Conservation (phyloP, 441 rosid species). For the Hura crepitans region DNA sequence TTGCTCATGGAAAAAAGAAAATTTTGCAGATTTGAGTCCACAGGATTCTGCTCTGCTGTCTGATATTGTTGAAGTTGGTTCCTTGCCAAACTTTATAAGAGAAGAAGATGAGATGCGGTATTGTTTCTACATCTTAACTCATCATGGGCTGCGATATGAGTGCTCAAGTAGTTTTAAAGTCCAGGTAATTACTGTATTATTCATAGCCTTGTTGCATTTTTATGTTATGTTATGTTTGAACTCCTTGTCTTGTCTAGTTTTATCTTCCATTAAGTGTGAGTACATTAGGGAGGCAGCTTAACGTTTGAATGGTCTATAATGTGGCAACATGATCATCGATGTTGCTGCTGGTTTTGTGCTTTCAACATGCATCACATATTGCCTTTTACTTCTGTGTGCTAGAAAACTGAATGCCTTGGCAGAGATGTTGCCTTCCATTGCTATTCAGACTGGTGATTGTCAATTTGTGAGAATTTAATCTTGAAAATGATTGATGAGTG, state of each 20-base stretch:
- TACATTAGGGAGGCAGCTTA: not conserved
- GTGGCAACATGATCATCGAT: not conserved
- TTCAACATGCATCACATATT: not conserved
- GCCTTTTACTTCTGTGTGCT: not conserved
- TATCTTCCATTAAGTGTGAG: not conserved
- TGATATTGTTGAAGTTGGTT: slow-evolving; percentile 73
- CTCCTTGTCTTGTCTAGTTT: slow-evolving; percentile 5
- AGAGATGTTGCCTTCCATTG: not conserved
- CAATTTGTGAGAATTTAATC: not conserved
- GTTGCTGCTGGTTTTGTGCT: not conserved
- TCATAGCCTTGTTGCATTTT: not conserved
- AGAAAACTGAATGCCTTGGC: not conserved
- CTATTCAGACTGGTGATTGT: not conserved
- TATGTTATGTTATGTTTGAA: not conserved
- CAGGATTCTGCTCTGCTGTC: slow-evolving; percentile 81
- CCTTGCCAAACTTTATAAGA: slow-evolving; percentile 58
- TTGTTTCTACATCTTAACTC: slow-evolving; percentile 61
- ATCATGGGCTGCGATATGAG: slow-evolving; percentile 73
- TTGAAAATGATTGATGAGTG: not conserved
- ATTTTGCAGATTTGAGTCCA: slow-evolving; percentile 76
- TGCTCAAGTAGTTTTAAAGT: slow-evolving; percentile 69
- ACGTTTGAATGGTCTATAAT: not conserved
- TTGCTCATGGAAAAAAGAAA: slow-evolving; percentile 11
- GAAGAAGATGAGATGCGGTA: slow-evolving; percentile 56
- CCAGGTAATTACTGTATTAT: slow-evolving; percentile 43